Percentiles rank a stretch among this genome's conserved stretches.
phyloP scores from a whole-genome alignment of 352 stramenopile genomes.

The Pythium inflatum region DNA sequence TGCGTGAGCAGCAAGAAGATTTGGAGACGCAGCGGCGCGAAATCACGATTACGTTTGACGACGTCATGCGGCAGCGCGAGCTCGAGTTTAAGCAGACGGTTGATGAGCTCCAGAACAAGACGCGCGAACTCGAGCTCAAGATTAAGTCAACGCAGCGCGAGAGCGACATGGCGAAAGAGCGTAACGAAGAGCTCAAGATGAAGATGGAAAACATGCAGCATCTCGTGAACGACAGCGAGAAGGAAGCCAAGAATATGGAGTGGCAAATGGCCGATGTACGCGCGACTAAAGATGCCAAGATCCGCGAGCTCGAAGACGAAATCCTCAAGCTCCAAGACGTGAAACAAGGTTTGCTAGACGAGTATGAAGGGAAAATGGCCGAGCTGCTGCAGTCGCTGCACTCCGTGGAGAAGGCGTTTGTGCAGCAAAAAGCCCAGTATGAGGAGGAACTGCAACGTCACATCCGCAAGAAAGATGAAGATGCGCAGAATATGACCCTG shows the following conservation, averaged over 20 bases:
- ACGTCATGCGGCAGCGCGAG: conserved; percentile 72
- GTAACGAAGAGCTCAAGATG: conserved; percentile 56
- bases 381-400: conserved; percentile 82
- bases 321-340: conserved; percentile 60
- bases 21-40: conserved; percentile 74
- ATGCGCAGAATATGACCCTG: conserved; percentile 20
- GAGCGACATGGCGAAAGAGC: conserved; percentile 43
- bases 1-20: conserved; percentile 83
- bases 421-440: conserved; percentile 83
- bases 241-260: conserved; percentile 65
- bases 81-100: conserved; percentile 52
- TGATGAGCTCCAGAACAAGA: conserved; percentile 49
- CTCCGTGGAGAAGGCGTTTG: conserved; percentile 80
- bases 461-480: conserved; percentile 49
- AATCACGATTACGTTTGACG: conserved; percentile 75
- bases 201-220: conserved; percentile 75
- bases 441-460: conserved; percentile 65
- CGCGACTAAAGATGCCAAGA: conserved; percentile 57
- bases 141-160: conserved; percentile 53
- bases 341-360: conserved; percentile 79
- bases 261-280: conserved; percentile 74
- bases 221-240: conserved; percentile 62
- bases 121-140: conserved; percentile 67
- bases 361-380: conserved; percentile 87
- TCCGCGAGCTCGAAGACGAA: conserved; percentile 68